These are phyloP conservation scores for Trametes hirsuta DNA, from an alignment of 1,284 basidiomycete genomes.

Conservation along the genomic window DNA sequence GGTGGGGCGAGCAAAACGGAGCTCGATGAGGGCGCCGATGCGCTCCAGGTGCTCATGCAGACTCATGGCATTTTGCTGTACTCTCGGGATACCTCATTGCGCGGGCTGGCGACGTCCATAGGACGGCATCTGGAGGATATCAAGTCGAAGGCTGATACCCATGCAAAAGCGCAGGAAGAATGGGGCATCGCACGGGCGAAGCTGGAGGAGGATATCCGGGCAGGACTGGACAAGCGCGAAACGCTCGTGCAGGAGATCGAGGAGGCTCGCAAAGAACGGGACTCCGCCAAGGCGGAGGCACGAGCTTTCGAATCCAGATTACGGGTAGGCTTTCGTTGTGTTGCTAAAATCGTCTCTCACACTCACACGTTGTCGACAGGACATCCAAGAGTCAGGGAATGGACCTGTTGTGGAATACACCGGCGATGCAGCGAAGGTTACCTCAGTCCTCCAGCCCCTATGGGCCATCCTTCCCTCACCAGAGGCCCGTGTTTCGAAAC, in stretches of 20 bases:
- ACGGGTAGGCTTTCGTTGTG: conserved; percentile 40
- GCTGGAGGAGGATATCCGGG: conserved; percentile 54
- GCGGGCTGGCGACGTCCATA: conserved; percentile 53
- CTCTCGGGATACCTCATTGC: conserved; percentile 54
- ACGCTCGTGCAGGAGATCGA: conserved; percentile 57
- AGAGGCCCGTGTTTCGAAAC: conserved; percentile 71
- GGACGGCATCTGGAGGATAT: conserved; percentile 58
- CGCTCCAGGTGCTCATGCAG: conserved; percentile 53
- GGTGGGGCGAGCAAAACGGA: conserved; percentile 50
- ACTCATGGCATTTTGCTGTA: conserved; percentile 56
- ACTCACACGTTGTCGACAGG: neutral
- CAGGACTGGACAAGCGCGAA: conserved; percentile 51
- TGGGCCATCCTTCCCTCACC: conserved; percentile 83
- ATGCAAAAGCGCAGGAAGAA: conserved; percentile 50
- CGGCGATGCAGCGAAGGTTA: conserved; percentile 60
- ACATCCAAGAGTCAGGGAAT: conserved; percentile 24
- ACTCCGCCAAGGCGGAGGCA: conserved; percentile 52
- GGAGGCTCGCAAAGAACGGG: conserved; percentile 55
- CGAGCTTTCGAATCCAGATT: conserved; percentile 46
- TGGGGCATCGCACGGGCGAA: conserved; percentile 48
- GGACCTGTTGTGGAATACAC: conserved; percentile 44
- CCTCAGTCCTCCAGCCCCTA: conserved; percentile 68
- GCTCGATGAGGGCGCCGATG: conserved; percentile 50
- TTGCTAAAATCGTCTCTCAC: neutral
- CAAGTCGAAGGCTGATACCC: conserved; percentile 51